Conservation (phyloP, 345 rosid species). For the Lepidium africanum region DNA sequence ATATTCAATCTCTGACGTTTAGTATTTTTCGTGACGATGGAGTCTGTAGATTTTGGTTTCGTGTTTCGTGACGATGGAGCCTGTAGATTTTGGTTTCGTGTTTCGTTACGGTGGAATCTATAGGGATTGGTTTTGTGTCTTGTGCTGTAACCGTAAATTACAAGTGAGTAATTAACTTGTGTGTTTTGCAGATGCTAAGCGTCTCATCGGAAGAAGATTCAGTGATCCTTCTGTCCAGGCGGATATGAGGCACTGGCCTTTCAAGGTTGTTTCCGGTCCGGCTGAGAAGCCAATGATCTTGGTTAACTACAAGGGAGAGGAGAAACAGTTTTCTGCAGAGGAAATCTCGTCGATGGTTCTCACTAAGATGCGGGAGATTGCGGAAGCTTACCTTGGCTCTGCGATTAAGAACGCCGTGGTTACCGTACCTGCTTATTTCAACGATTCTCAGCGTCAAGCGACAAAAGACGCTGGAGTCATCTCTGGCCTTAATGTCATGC, state of each 20-base stretch:
- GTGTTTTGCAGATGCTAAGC: conserved; percentile 32
- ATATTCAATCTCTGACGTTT: neutral
- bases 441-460: conserved; percentile 44
- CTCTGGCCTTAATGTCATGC: conserved; percentile 36
- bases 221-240: conserved; percentile 34
- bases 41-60: neutral
- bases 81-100: neutral
- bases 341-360: conserved; percentile 39
- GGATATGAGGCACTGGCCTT: conserved; percentile 38
- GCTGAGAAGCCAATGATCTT: conserved; percentile 36
- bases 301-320: conserved; percentile 39
- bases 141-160: conserved; percentile 14
- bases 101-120: neutral
- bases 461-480: conserved; percentile 35
- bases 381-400: conserved; percentile 30
- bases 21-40: neutral
- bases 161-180: conserved; percentile 24
- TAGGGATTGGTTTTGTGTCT: neutral
- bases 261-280: conserved; percentile 33
- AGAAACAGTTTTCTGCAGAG: conserved; percentile 34
- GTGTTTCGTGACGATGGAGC: neutral
- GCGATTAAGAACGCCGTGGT: conserved; percentile 33
- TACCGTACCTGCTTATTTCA: conserved; percentile 39
- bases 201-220: conserved; percentile 36
- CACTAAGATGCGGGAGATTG: conserved; percentile 36